Evolutionary conservation across 2,329 filamentous ascomycete species (phyloP), one percentile per base, ranked within the genome.

Genomic region (Talaromyces atroroseus): DNA sequence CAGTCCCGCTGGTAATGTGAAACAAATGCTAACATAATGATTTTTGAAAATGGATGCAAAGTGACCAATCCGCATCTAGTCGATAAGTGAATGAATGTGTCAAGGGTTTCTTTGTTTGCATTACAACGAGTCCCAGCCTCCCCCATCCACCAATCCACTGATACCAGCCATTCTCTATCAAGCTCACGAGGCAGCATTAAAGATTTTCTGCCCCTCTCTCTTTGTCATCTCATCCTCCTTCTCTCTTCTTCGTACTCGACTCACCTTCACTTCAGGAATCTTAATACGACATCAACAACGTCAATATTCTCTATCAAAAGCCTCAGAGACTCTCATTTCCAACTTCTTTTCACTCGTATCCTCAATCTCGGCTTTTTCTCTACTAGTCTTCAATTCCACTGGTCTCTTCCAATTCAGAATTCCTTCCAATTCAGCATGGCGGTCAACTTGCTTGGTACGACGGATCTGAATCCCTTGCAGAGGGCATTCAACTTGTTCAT

Each of bases 401-500:
- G n/a, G 18, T 8, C 3, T n/a, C 8, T 32, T 34, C n/a, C 16
- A 5, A 44, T 29, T 46, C 23, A 51, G 26, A 5, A 58, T 58
- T n/a, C 3, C 8, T 32, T 34, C n/a, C 16, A 5, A 44, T 29
- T 46, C 23, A 51, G 26, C 8, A 58, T 58, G 56, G 38, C 51
- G 26, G 20, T 18, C 34, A 12, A 47, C 26, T 14, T 20, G n/a
- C 12, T 36, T 36, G n/a, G 16, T 38, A 7, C 24, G 10, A 6
- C 24, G n/a, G 49, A 36, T 23, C 14, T 26, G 42, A 40, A 56
- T 55, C 61, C 61, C 34, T 60, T 65, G 48, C 63, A 67, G 54
- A 60, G 57, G 38, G 65, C 65, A 24, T 65, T 68, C 58, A 64
- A 63, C 54, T 55, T 61, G 44, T 63, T 67, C 44, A 58, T 68